Conservation (phyloP, 2,329 filamentous ascomycete genomes). For the Trichoderma breve region DNA sequence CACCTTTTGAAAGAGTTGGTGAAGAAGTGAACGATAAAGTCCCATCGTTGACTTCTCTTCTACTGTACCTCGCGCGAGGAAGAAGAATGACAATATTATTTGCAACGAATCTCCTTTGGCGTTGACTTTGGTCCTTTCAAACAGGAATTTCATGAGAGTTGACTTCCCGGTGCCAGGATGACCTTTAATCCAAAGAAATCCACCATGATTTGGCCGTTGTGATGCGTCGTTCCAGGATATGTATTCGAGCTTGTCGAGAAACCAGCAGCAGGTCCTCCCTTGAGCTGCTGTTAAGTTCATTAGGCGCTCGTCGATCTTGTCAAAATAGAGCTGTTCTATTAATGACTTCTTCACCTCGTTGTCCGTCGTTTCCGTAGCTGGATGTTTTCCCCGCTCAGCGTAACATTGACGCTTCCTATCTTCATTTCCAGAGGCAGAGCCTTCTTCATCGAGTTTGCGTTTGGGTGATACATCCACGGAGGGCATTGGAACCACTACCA, state of each 20-base stretch:
- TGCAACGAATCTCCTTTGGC: background rate
- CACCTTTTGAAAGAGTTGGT: conserved; percentile 37
- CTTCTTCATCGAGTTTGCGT: background rate
- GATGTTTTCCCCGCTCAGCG: background rate
- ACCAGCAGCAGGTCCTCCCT: conserved; percentile 24
- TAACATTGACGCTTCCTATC: background rate
- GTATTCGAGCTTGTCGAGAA: conserved; percentile 12
- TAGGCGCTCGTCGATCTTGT: background rate
- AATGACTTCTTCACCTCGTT: background rate
- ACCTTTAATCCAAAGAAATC: background rate
- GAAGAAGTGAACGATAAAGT: conserved; percentile 49
- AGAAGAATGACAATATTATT: conserved; percentile 41
- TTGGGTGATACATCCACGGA: accelerated
- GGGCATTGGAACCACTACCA: background rate
- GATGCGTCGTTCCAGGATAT: conserved; percentile 14
- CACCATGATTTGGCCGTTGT: background rate
- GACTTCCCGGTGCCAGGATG: background rate
- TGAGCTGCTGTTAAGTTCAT: background rate
- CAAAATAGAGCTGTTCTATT: background rate
- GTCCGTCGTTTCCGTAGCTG: background rate
- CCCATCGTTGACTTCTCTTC: conserved; percentile 46
- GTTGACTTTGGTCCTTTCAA: background rate
- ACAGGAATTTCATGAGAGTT: conserved; percentile 6
- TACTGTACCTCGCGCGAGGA: conserved; percentile 44
- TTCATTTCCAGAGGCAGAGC: background rate